Base-by-base conservation (phyloP, 1,139 yeast species). In the Wickerhamomyces sp. region DNA sequence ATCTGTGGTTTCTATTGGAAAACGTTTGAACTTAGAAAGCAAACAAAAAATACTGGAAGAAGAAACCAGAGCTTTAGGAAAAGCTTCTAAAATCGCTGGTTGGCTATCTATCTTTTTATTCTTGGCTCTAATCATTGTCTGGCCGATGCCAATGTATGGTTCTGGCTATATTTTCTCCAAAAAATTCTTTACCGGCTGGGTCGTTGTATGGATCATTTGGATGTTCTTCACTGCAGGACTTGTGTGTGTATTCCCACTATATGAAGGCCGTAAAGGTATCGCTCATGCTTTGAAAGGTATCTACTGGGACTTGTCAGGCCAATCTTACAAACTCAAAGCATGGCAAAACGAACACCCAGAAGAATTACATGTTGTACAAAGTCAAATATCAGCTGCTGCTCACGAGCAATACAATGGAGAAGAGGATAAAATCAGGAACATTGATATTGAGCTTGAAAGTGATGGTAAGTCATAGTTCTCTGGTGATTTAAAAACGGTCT, bases 81-180 rank as follows among this genome's bases (percentile, higher is more conserved):
- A 63, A 46, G 74, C 82, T 7, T 74, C 84, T 43, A 77, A 70
- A 47, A 63, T 64, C 37, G 87, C 87, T 2, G 71, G 73, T 22
- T 63, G 58, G 36, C 66, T 79, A 36, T 82, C 85, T 59, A 64
- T 72, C 15, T 61, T 72, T 38, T 68, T 83, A 48, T 76, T 87
- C 3, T 49, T 84, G 15, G 70, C 80, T 41, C 68, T 86, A 42
- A 62, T 85, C 31, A 72, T 86, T 31, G 59, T 85, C 31, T 85
- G 90, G 88, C 95, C 95, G 53, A 81, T 86, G 85, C 94, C 95
- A 43, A 80, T 86, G 89, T 86, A 81, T 56, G 95, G 95, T 30
- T 58, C 81, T 2, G 68, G 73, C 1, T 86, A 86, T 57, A 68
- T 86, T 37, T 86, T 86, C 62, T 76, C 86, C 39, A 78, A 74